Evolutionary conservation across 2,329 filamentous ascomycete species (phyloP), one percentile per base, ranked within the genome.

Genomic region (Talaromyces amestolkiae): DNA sequence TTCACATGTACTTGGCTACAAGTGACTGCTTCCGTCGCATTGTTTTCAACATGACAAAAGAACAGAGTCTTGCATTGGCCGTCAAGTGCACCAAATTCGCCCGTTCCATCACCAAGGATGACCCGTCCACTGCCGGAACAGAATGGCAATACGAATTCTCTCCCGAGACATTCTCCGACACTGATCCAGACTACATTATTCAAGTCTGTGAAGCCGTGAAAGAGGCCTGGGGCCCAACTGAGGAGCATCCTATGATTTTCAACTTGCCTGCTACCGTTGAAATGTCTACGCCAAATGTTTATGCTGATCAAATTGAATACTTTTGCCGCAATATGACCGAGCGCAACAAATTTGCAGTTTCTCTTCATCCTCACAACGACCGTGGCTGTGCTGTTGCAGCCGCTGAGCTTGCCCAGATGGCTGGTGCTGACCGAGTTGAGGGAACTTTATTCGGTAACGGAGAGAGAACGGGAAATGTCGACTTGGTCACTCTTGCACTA

Each of bases 191-290:
- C 47, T 98, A 91, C 74, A 91, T 87, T 17, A 81, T 98, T 39
- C 81, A 89, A 75, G 85, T 98, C 49, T 98, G 95, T 78, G 89
- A 96, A 75, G 94, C 94, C 39, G 94, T 98, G 73, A 97, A 97
- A 85, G 89, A 84, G 6, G 95, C 93, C 0, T 99, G 95, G 95
- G 93, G 85, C 68, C 94, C 95, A 0, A 87, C 86, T 0, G 87
- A 83, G 45, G 87, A 92, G 77, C 89, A 88, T 71, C 91, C 90
- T 58, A 92, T 99, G 78, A 96, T 99, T 76, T 95, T 99, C 85
- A 98, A 98, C 81, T 85, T 99, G 61, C 94, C 95, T 0, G 94
- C 95, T 1, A 99, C 95, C 0, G 94, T 98, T 41, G 95, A 99
- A 81, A 89, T 97, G 88, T 82, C 92, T 0, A 97, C 95, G 0